Base-by-base conservation (phyloP, 139 green algal genomes). In the Volvox reticuliferus region DNA sequence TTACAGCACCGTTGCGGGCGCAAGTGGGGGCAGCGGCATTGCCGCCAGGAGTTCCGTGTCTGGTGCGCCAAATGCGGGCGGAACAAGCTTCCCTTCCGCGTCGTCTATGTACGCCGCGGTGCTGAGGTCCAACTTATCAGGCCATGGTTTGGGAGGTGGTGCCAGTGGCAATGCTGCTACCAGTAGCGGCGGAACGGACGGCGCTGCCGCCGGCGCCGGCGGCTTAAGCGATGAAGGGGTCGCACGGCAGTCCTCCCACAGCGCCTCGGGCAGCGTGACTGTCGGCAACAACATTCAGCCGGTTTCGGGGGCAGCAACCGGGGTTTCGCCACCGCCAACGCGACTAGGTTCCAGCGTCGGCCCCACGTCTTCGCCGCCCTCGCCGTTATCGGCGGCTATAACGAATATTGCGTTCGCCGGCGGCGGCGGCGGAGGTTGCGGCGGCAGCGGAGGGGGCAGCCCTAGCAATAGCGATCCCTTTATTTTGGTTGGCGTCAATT, bases 51-150 rank as follows among this genome's bases (percentile, higher is more conserved):
- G 81, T 32, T 20, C 28, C 28, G 61, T 67, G 37, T 33, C 30
- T 17, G 61, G 22, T 21, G n/a, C 81, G 33, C 30, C 61, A 13
- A 65, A 1, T 16, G 17, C 61, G 2, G 61, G 81, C n/a, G 61
- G n/a, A 30, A 17, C 61, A 0, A 18, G 61, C 81, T 61, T 61
- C 14, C 32, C 76, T 20, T 61, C 76, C 30, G 5, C 32, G 1
- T 61, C 35, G 0, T 89, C 85, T 50, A 89, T 89, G 85, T 89
- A 89, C 37, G 85, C 85, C 1, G 69, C 85, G 22, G 85, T 89
- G 19, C 85, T 89, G 14, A 37, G 85, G 3, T 50, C 69, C 44
- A 82, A 89, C 37, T 67, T 89, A 2, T 89, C 85, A 17, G 69
- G 69, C 37, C 69, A 82, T 16, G 32, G 37, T 44, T 33, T 76